Evolutionary conservation across 805 yeast species (phyloP).

Genomic region (Grigorovia jiainica): DNA sequence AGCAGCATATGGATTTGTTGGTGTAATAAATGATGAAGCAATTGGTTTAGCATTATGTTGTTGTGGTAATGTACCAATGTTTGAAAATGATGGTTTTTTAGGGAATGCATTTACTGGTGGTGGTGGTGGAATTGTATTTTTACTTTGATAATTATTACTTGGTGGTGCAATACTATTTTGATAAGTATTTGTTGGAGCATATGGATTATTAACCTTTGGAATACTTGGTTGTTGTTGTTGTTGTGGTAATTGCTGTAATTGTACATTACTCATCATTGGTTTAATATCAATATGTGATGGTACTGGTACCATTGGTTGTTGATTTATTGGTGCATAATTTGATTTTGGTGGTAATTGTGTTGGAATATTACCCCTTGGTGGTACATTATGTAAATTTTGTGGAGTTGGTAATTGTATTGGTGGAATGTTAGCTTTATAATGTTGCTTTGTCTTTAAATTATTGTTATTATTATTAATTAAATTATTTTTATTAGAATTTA

Average conservation of each 20-base stretch:
- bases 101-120: background rate
- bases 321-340: slow-evolving; percentile 2
- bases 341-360: background rate
- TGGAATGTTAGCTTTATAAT: slow-evolving; percentile 3
- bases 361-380: slow-evolving; percentile 1
- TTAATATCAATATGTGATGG: slow-evolving; percentile 4
- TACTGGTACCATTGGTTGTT: slow-evolving; percentile 2
- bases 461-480: slow-evolving; percentile 1
- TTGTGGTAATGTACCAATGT: slow-evolving; percentile 12
- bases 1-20: slow-evolving; percentile 23
- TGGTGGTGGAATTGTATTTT: slow-evolving; percentile 1
- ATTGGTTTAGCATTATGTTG: slow-evolving; percentile 13
- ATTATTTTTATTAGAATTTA: slow-evolving; percentile 5
- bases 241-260: background rate
- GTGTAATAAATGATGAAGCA: slow-evolving; percentile 13
- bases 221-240: slow-evolving; percentile 4
- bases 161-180: too few species aligned
- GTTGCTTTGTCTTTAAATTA: background rate
- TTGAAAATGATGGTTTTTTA: background rate
- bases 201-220: slow-evolving; percentile 8
- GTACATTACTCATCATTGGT: slow-evolving; percentile 5
- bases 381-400: slow-evolving; percentile 1
- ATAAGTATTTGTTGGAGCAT: slow-evolving; percentile 13
- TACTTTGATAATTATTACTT: background rate
- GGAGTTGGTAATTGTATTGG: background rate